Evolutionary conservation across 352 stramenopile genomes (phyloP).

Genomic region (Globisporangium cylindrosporum): DNA sequence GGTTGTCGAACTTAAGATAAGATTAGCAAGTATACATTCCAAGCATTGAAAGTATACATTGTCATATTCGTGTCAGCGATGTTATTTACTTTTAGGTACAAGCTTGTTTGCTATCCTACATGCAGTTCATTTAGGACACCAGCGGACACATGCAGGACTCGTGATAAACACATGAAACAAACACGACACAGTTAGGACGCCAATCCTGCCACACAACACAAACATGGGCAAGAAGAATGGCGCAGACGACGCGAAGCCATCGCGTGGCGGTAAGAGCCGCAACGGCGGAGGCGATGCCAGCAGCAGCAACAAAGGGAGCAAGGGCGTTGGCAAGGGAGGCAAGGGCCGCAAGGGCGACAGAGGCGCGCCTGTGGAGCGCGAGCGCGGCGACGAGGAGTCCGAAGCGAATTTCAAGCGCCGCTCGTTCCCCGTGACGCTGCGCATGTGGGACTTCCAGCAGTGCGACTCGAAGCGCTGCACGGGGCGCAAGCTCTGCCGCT

Average conservation of each 20-base stretch:
- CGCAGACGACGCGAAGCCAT: conserved; percentile 8
- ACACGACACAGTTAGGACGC: not conserved
- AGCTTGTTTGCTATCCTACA: no score
- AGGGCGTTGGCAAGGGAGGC: conserved; percentile 2
- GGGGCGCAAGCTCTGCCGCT: conserved; percentile 89
- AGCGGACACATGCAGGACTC: no score
- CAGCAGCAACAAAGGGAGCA: not conserved
- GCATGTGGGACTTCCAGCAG: conserved; percentile 96
- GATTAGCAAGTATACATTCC: no score
- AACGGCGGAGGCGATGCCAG: conserved; percentile 2
- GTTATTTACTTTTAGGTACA: no score
- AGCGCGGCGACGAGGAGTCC: conserved; percentile 59
- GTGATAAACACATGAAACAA: not conserved
- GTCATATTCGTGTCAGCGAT: no score
- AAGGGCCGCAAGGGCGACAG: conserved; percentile 18
- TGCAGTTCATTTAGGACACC: no score
- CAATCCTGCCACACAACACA: not conserved
- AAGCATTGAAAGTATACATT: no score
- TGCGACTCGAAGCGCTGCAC: conserved; percentile 95
- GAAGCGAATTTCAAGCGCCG: conserved; percentile 63
- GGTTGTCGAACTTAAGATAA: no score
- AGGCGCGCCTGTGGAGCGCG: conserved; percentile 13
- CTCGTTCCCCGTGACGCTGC: conserved; percentile 78
- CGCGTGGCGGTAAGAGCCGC: conserved; percentile 13
- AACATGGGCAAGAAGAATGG: conserved; percentile 21